Percentiles rank a stretch among this genome's conserved stretches.
phyloP scores from a whole-genome alignment of 768 basidiomycete genomes.

The Lactarius hengduanensis region DNA sequence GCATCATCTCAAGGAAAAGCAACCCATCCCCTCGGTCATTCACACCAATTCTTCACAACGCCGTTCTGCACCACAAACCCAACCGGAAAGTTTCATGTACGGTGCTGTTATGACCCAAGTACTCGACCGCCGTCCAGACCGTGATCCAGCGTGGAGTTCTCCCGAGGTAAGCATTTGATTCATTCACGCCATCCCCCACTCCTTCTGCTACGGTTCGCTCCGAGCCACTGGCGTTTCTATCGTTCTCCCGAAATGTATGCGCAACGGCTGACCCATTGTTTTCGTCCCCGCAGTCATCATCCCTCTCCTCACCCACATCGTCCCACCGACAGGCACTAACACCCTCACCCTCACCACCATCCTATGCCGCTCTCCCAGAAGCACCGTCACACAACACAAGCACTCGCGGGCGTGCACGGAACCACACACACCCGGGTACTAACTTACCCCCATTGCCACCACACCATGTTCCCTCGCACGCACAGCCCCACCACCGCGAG shows the following conservation, averaged over 20 bases:
- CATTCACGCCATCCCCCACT: neutral
- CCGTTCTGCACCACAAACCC: slow-evolving; percentile 51
- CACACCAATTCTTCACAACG: slow-evolving; percentile 41
- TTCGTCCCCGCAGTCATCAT: slow-evolving; percentile 19
- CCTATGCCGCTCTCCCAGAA: slow-evolving; percentile 12
- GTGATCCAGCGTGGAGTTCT: slow-evolving; percentile 29
- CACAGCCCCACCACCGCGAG: slow-evolving; percentile 3
- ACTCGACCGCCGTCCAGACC: slow-evolving; percentile 21
- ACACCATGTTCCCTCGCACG: neutral
- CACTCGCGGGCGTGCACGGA: slow-evolving; percentile 22
- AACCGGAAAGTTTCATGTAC: slow-evolving; percentile 53
- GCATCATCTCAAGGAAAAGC: slow-evolving; percentile 32
- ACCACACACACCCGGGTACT: slow-evolving; percentile 16
- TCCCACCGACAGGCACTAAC: slow-evolving; percentile 24
- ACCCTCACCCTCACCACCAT: slow-evolving; percentile 29
- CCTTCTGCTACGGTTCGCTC: neutral
- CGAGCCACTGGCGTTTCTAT: neutral
- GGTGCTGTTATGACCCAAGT: slow-evolving; percentile 31
- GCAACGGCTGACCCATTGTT: neutral
- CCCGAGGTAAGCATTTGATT: slow-evolving; percentile 20
- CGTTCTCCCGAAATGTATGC: neutral
- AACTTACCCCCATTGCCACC: slow-evolving; percentile 4
- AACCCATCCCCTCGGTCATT: neutral
- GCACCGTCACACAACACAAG: slow-evolving; percentile 11
- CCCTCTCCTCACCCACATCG: slow-evolving; percentile 20